Evolutionary conservation across 306 rosid genomes (phyloP).

Genomic region (Rosa rugosa): DNA sequence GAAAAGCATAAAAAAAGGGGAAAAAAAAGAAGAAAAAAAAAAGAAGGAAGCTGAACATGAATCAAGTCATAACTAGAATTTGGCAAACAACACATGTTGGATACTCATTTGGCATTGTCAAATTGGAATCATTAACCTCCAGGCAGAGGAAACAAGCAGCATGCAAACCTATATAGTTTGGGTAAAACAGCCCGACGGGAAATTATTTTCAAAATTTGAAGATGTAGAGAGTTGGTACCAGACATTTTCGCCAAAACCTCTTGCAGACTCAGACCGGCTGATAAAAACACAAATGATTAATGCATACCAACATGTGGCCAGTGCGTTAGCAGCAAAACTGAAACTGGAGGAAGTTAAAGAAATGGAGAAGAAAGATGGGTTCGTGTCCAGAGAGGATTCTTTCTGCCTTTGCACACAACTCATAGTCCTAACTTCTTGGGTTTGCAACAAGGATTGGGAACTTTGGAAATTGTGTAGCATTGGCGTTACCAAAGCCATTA

Average conservation of each 20-base stretch:
- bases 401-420: conserved; percentile 52
- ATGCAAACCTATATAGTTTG: conserved; percentile 52
- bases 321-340: conserved; percentile 68
- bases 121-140: too few relatives aligned
- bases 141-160: not conserved
- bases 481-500: too few relatives aligned
- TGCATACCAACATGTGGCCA: conserved; percentile 46
- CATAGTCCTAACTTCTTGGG: conserved; percentile 58
- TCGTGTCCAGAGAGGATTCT: conserved; percentile 40
- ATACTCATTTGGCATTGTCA: too few relatives aligned
- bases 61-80: too few relatives aligned
- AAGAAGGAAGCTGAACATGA: too few relatives aligned
- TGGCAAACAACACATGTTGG: too few relatives aligned
- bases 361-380: conserved; percentile 45
- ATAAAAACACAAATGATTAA: conserved; percentile 31
- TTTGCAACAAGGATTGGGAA: conserved; percentile 38
- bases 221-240: conserved; percentile 52
- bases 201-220: conserved; percentile 9
- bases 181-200: conserved; percentile 19
- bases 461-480: too few relatives aligned
- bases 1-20: too few relatives aligned
- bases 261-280: conserved; percentile 25
- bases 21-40: too few relatives aligned
- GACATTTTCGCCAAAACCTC: conserved; percentile 47
- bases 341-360: conserved; percentile 44